Conservation (phyloP, 1,284 basidiomycete genomes). For the Tilletia indica region DNA sequence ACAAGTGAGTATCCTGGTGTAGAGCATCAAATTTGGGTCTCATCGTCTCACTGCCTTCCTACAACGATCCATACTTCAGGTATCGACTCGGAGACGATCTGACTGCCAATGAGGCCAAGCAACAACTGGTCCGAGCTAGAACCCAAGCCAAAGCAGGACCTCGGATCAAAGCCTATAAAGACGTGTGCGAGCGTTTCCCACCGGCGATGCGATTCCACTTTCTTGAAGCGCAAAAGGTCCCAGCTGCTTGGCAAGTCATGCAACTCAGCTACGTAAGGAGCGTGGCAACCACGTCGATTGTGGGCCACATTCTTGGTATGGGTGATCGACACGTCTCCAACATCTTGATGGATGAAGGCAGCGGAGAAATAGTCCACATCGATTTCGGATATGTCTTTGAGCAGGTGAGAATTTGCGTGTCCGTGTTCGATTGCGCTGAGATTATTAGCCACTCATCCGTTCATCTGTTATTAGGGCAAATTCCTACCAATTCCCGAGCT, state of each 20-base stretch:
- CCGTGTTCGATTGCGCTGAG: neutral
- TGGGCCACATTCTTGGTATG: constrained; percentile 86
- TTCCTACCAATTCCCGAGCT: constrained; percentile 77
- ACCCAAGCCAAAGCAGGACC: constrained; percentile 36
- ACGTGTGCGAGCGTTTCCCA: constrained; percentile 65
- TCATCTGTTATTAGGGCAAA: constrained; percentile 68
- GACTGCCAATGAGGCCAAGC: constrained; percentile 1
- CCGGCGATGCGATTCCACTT: constrained; percentile 95
- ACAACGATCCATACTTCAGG: neutral
- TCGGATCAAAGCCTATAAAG: constrained; percentile 59
- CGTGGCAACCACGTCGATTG: constrained; percentile 88
- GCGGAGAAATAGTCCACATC: constrained; percentile 88
- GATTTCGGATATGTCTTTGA: constrained; percentile 97
- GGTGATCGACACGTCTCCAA: constrained; percentile 92
- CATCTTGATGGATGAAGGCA: constrained; percentile 79
- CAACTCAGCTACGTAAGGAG: constrained; percentile 84
- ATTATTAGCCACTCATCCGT: neutral
- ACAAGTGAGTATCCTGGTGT: constrained; percentile 18
- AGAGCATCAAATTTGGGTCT: neutral
- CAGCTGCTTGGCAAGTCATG: constrained; percentile 90
- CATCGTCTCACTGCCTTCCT: neutral
- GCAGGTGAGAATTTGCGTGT: constrained; percentile 54
- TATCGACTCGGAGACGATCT: neutral
- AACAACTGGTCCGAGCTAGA: constrained; percentile 35
- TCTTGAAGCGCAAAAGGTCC: constrained; percentile 79